Conservation (phyloP, 129 eudicot genomes). For the Mikania micrantha region DNA sequence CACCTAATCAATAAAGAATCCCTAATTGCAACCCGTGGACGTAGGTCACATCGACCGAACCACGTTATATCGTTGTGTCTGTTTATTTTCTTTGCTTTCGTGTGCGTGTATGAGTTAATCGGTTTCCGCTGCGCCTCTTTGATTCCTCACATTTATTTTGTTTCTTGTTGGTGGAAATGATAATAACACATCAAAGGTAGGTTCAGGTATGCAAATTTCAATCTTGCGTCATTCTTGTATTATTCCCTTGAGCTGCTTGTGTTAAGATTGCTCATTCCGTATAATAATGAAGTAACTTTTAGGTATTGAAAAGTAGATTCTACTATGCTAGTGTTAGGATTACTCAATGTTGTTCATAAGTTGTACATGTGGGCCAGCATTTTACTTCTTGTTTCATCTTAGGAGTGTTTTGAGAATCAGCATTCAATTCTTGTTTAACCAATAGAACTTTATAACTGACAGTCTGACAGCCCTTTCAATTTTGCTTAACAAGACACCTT, state of each 20-base stretch:
- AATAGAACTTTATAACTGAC: background rate
- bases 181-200: too few species aligned
- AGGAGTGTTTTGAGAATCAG: background rate
- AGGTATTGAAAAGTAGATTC: background rate
- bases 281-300: background rate
- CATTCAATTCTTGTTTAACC: background rate
- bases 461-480: background rate
- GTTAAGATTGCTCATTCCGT: background rate
- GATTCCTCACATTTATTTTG: too few species aligned
- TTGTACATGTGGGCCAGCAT: background rate
- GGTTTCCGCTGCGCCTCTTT: too few species aligned
- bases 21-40: too few species aligned
- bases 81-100: too few species aligned
- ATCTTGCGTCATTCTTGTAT: background rate
- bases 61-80: too few species aligned
- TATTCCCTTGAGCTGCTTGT: background rate
- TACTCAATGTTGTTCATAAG: background rate
- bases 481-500: background rate
- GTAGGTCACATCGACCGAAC: too few species aligned
- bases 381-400: background rate
- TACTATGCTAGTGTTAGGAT: too few species aligned
- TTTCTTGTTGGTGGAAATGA: too few species aligned
- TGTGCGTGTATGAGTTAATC: too few species aligned
- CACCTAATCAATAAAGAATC: too few species aligned
- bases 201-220: too few species aligned